Evolutionary conservation across 148 eudicot species (phyloP).

Genomic region (Nyssa sinensis): DNA sequence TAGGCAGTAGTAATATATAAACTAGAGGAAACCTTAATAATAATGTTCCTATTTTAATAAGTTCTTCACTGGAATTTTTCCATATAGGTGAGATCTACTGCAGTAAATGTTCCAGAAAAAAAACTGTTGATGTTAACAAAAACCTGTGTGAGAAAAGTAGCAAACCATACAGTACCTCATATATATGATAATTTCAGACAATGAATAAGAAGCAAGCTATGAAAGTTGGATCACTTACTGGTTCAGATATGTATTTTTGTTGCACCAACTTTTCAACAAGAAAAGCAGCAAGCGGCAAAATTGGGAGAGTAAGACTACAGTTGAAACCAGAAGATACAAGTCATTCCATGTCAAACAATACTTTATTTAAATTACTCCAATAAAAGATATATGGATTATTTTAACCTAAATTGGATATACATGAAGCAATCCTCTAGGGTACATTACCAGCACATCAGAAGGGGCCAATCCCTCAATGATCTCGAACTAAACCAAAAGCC

Average conservation of each 20-base stretch:
- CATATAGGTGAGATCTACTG: neutral
- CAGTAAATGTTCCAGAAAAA: neutral
- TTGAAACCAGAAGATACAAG: slow-evolving; percentile 9
- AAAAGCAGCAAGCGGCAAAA: slow-evolving; percentile 76
- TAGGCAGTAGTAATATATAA: neutral
- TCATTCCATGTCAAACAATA: slow-evolving; percentile 7
- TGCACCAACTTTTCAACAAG: slow-evolving; percentile 68
- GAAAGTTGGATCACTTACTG: slow-evolving; percentile 43
- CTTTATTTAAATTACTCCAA: slow-evolving; percentile 10
- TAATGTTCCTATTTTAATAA: neutral
- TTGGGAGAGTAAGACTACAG: slow-evolving; percentile 67
- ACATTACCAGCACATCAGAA: slow-evolving; percentile 88
- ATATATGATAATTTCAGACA: neutral
- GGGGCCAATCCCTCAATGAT: slow-evolving; percentile 93
- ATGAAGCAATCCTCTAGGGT: neutral
- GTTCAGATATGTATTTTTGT: slow-evolving; percentile 50
- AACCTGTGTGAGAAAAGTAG: neutral
- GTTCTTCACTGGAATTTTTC: neutral
- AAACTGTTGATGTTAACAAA: neutral
- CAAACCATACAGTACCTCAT: neutral
- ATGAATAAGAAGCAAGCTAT: neutral
- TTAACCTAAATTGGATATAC: neutral
- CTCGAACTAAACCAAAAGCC: slow-evolving; percentile 96
- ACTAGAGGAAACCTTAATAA: neutral
- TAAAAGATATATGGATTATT: neutral